Evolutionary conservation across 1,284 basidiomycete genomes (phyloP).

Genomic region (Fomes fomentarius): DNA sequence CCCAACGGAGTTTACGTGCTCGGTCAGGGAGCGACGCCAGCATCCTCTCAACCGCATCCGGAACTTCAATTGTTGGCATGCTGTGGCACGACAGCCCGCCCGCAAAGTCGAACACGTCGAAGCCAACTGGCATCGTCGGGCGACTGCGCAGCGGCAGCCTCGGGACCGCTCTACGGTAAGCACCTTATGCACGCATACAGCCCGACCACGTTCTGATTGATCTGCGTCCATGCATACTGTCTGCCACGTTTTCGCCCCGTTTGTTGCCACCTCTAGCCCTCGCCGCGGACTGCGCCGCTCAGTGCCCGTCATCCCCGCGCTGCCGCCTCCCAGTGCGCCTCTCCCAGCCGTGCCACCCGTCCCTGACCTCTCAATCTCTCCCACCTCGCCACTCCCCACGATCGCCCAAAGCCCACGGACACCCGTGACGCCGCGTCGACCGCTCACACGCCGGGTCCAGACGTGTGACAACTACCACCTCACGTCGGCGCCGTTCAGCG

Average conservation of each 20-base stretch:
- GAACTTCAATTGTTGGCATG: slow-evolving; percentile 3
- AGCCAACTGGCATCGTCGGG: slow-evolving; percentile 24
- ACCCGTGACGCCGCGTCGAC: slow-evolving; percentile 24
- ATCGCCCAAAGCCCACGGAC: slow-evolving; percentile 15
- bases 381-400: slow-evolving; percentile 23
- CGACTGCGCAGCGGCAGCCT: slow-evolving; percentile 34
- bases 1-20: slow-evolving; percentile 26
- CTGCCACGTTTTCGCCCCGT: not conserved
- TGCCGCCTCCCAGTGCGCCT: slow-evolving; percentile 10
- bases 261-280: slow-evolving; percentile 3
- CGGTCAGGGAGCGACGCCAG: slow-evolving; percentile 33
- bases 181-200: slow-evolving; percentile 2
- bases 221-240: not conserved
- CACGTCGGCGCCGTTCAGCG: slow-evolving; percentile 15
- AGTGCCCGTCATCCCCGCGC: slow-evolving; percentile 17
- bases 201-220: not conserved
- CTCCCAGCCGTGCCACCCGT: slow-evolving; percentile 16
- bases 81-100: not conserved
- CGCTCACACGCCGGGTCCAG: slow-evolving; percentile 25
- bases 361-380: slow-evolving; percentile 11
- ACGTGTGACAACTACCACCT: slow-evolving; percentile 28
- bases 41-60: slow-evolving; percentile 17
- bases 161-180: slow-evolving; percentile 29
- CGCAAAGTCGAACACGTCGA: slow-evolving; percentile 8
- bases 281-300: slow-evolving; percentile 21